Conservation (phyloP, 2,329 filamentous ascomycete genomes). For the Penicillium sp. region DNA sequence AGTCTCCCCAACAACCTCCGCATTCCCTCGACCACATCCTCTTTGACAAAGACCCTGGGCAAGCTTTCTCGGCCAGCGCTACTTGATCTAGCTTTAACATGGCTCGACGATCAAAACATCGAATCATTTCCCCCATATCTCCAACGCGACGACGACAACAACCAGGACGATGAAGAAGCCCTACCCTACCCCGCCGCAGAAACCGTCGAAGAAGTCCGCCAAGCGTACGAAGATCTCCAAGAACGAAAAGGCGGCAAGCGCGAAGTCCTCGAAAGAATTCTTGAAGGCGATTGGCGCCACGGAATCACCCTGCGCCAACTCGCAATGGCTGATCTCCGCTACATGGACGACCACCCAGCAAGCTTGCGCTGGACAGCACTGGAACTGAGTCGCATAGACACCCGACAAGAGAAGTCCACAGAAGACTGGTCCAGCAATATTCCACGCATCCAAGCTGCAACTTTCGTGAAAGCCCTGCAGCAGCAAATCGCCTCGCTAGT, state of each 20-base stretch:
- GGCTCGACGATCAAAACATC: conserved; percentile 70
- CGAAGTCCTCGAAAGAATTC: conserved; percentile 56
- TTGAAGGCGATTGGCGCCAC: conserved; percentile 59
- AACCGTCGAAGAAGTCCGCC: conserved; percentile 66
- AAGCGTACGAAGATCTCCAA: conserved; percentile 63
- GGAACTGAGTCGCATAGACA: conserved; percentile 40
- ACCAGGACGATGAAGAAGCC: conserved; percentile 59
- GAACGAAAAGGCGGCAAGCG: conserved; percentile 53
- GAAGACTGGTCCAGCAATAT: conserved; percentile 42
- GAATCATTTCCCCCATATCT: conserved; percentile 62
- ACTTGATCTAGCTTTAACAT: conserved; percentile 70
- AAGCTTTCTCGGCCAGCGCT: conserved; percentile 72
- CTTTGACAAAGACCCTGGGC: conserved; percentile 65
- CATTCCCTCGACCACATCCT: conserved; percentile 64
- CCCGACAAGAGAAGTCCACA: conserved; percentile 15
- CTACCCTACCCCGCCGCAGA: conserved; percentile 69
- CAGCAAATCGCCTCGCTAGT: conserved; percentile 72
- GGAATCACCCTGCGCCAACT: conserved; percentile 57
- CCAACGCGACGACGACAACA: conserved; percentile 48
- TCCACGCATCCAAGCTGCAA: conserved; percentile 76
- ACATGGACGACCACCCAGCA: conserved; percentile 54
- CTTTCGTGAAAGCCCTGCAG: conserved; percentile 75
- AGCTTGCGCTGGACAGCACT: conserved; percentile 56
- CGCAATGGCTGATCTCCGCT: conserved; percentile 56
- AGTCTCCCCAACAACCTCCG: conserved; percentile 71